A percentile compares a stretch with the other conserved stretches of the same genome.
Evolutionary conservation across 2,329 filamentous ascomycete genomes (phyloP).

Genomic region (Penicillium glabrum): DNA sequence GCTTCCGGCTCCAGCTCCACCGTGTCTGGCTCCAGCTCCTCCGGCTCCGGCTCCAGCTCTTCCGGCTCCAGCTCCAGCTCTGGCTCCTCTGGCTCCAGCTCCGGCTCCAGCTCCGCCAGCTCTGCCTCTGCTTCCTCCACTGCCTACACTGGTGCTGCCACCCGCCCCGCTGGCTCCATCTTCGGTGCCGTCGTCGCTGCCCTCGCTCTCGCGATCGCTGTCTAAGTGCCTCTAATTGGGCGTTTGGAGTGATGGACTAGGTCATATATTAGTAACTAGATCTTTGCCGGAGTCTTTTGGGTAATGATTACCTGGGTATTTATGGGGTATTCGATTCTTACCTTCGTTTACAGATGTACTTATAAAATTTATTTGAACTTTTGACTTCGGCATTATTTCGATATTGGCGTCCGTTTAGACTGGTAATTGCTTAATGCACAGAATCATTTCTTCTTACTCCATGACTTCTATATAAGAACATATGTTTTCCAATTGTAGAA

Average conservation of each 20-base stretch:
- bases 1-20: constrained; percentile 3
- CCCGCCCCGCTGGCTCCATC: constrained; percentile 14
- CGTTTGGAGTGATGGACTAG: background rate
- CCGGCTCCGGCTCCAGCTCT: background rate
- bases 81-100: background rate
- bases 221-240: constrained; percentile 9
- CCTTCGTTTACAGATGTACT: constrained; percentile 7
- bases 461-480: background rate
- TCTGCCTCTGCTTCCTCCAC: constrained; percentile 8
- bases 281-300: background rate
- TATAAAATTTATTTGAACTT: constrained; percentile 4
- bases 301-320: constrained; percentile 2
- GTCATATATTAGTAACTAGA: background rate
- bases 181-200: constrained; percentile 19
- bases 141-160: constrained; percentile 13
- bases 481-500: background rate
- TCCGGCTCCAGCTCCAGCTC: background rate
- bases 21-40: background rate
- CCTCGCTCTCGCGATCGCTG: constrained; percentile 22
- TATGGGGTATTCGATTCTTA: constrained; percentile 10
- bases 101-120: constrained; percentile 3
- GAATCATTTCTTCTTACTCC: background rate
- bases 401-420: background rate
- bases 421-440: background rate
- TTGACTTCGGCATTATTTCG: background rate